A percentile compares a stretch with the other conserved stretches of the same genome.
phyloP scores from a whole-genome alignment of 2,329 filamentous ascomycete species.

The Apiospora malaysiana region DNA sequence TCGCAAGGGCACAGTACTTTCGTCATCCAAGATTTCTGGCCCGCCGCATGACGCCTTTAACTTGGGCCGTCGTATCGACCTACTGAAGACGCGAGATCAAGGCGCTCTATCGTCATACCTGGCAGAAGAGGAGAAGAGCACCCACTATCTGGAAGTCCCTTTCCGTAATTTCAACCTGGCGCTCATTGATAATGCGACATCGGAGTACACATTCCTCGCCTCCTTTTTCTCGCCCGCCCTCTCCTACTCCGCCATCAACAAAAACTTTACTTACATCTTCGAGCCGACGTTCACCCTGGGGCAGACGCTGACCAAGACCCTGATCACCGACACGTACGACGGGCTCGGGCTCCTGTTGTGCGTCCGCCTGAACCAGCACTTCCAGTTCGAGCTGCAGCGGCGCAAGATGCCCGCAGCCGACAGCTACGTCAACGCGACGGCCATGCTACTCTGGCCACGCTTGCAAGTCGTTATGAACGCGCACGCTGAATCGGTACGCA shows the following conservation, averaged over 20 bases:
- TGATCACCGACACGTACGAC: slow-evolving; percentile 80
- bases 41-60: slow-evolving; percentile 86
- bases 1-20: slow-evolving; percentile 66
- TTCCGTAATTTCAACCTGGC: slow-evolving; percentile 97
- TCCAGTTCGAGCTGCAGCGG: slow-evolving; percentile 91
- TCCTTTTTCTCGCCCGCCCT: slow-evolving; percentile 85
- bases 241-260: slow-evolving; percentile 77
- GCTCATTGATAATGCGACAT: slow-evolving; percentile 89
- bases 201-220: slow-evolving; percentile 93
- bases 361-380: slow-evolving; percentile 90
- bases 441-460: slow-evolving; percentile 95
- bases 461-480: slow-evolving; percentile 93
- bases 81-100: slow-evolving; percentile 75
- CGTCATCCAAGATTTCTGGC: slow-evolving; percentile 55
- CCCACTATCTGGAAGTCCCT: slow-evolving; percentile 86
- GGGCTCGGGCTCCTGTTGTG: slow-evolving; percentile 88
- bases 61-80: slow-evolving; percentile 83
- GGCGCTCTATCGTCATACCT: slow-evolving; percentile 85
- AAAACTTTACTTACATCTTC: slow-evolving; percentile 87
- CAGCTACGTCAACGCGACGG: slow-evolving; percentile 90
- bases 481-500: slow-evolving; percentile 86
- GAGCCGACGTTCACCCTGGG: slow-evolving; percentile 88
- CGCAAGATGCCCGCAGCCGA: slow-evolving; percentile 89
- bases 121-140: slow-evolving; percentile 85
- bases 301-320: slow-evolving; percentile 73